A percentile compares a stretch with the other conserved stretches of the same genome.
phyloP scores from a whole-genome alignment of 305 asterid species.

The Plantago lanceolata region DNA sequence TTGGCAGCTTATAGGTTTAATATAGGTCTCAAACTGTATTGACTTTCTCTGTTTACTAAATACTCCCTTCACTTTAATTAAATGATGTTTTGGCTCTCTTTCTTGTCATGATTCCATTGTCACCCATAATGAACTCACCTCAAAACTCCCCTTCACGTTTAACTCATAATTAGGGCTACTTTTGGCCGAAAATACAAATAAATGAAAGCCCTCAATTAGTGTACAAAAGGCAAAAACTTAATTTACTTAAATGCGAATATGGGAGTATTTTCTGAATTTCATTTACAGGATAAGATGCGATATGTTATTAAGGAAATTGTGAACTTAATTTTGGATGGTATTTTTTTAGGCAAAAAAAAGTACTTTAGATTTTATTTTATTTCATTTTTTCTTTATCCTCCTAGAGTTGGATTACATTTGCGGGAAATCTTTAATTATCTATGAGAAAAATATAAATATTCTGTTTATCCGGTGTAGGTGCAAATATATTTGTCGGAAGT shows the following conservation, averaged over 20 bases:
- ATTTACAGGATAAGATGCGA: neutral
- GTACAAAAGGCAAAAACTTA: neutral
- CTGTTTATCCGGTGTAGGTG: constrained; percentile 45
- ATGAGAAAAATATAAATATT: constrained; percentile 3
- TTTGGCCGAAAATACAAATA: neutral
- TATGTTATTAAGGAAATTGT: neutral
- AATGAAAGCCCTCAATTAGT: neutral
- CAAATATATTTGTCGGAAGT: constrained; percentile 96
- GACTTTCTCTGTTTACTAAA: constrained; percentile 8
- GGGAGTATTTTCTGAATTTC: neutral
- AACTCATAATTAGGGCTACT: neutral
- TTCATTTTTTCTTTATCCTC: neutral
- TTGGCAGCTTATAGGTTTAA: constrained; percentile 23
- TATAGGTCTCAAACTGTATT: constrained; percentile 17
- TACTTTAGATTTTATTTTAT: constrained; percentile 10
- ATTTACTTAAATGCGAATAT: too few relatives aligned
- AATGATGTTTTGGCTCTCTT: too few relatives aligned
- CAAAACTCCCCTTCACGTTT: neutral
- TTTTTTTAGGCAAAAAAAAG: constrained; percentile 5
- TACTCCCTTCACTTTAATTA: neutral
- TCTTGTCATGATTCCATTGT: too few relatives aligned
- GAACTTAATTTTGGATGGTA: neutral
- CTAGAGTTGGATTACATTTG: neutral
- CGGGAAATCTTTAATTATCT: constrained; percentile 11
- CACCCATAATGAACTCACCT: neutral